phyloP scores from a whole-genome alignment of 1,284 basidiomycete genomes.

The Trametes pubescens region DNA sequence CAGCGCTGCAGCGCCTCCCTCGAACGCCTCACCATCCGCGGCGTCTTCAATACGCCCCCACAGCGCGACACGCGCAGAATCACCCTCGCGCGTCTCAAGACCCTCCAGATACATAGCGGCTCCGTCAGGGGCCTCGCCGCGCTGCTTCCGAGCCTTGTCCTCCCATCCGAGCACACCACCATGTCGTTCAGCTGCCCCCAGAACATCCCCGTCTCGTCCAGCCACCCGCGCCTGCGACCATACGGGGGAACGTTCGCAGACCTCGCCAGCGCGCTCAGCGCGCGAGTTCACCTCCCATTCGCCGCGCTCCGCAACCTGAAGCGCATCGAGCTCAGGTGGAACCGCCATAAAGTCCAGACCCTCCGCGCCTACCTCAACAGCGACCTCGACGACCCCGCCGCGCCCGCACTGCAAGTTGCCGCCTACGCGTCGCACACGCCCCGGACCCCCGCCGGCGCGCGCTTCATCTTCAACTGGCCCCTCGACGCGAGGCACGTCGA shows the following conservation, averaged over 20 bases:
- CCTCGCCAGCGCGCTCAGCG: neutral
- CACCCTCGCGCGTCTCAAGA: neutral
- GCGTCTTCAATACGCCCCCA: neutral
- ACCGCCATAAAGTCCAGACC: neutral
- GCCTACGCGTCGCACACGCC: too few relatives aligned
- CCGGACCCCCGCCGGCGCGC: neutral
- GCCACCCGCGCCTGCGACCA: neutral
- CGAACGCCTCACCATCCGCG: neutral
- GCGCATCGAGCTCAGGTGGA: constrained; percentile 1
- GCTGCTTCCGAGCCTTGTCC: neutral
- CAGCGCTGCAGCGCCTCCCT: neutral
- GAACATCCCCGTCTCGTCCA: too few relatives aligned
- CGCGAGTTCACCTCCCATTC: neutral
- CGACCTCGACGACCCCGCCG: neutral
- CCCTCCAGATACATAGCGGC: neutral
- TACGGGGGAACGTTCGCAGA: neutral
- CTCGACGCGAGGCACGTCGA: neutral
- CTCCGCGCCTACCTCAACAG: neutral
- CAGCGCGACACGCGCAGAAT: neutral
- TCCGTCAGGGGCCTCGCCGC: neutral
- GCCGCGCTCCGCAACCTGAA: neutral
- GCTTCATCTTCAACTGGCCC: constrained; percentile 8
- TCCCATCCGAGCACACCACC: neutral
- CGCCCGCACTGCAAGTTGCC: neutral
- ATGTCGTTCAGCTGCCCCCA: neutral